Percentiles rank a stretch among this genome's conserved stretches.
These are phyloP conservation scores for Rhodotorula sp. DNA, from an alignment of 1,284 basidiomycete genomes.

Conservation along the genomic window DNA sequence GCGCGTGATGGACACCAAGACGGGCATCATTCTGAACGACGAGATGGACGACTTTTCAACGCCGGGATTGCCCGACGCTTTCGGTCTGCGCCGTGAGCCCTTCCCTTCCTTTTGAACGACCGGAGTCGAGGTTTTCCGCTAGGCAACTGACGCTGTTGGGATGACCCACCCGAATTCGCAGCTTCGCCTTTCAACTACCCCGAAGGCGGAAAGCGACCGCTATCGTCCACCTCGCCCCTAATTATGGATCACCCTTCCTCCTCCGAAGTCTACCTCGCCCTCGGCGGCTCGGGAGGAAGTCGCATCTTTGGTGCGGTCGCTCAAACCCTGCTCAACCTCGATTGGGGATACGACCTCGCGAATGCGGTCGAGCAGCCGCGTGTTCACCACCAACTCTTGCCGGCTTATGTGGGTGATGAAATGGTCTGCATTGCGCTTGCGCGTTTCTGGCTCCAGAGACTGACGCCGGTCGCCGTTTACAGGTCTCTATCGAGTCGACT, in stretches of 20 bases:
- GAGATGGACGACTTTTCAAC: conserved; percentile 76
- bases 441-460: not conserved
- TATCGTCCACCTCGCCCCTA: conserved; percentile 77
- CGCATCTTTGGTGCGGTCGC: conserved; percentile 78
- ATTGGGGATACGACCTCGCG: conserved; percentile 76
- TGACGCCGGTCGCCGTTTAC: not conserved
- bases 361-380: conserved; percentile 79
- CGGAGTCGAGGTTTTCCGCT: not conserved
- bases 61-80: conserved; percentile 74
- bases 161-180: not conserved
- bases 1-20: conserved; percentile 74
- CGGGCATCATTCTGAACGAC: conserved; percentile 85
- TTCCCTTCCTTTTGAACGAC: not conserved
- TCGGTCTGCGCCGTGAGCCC: conserved; percentile 60
- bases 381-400: conserved; percentile 90
- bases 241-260: conserved; percentile 62
- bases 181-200: conserved; percentile 69
- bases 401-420: conserved; percentile 50
- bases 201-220: conserved; percentile 69
- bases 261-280: conserved; percentile 62
- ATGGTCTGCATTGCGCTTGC: not conserved
- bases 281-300: conserved; percentile 85
- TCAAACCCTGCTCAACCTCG: conserved; percentile 76
- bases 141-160: not conserved
- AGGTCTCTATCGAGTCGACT: conserved; percentile 65